A percentile compares a stretch with the other conserved stretches of the same genome.
Evolutionary conservation across 164 flowering plant genomes (phyloP).

Genomic region (Berberis thunbergii): DNA sequence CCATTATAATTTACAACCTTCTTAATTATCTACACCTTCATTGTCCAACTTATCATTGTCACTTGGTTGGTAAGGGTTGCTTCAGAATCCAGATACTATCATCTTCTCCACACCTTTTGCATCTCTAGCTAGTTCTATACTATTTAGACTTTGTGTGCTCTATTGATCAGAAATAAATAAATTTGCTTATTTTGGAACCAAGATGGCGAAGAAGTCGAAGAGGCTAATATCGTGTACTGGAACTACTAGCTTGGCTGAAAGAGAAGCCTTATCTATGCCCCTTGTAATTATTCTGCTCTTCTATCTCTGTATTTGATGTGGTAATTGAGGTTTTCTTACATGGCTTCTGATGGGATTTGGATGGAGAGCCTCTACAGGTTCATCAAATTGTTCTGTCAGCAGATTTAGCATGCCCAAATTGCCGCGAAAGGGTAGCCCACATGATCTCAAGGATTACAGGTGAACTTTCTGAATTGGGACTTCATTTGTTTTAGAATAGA

Average conservation of each 20-base stretch:
- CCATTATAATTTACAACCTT: no score
- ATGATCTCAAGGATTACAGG: conserved; percentile 46
- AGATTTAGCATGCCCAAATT: conserved; percentile 43
- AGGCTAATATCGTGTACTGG: conserved; percentile 5
- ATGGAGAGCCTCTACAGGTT: conserved; percentile 26
- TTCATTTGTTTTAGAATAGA: neutral
- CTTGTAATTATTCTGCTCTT: conserved; percentile 6
- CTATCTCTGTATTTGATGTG: neutral
- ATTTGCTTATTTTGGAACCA: neutral
- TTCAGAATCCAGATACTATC: no score
- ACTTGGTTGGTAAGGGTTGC: no score
- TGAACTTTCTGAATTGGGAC: conserved; percentile 9
- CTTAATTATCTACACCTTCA: no score
- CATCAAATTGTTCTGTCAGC: conserved; percentile 62
- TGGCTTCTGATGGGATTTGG: neutral
- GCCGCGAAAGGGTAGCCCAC: conserved; percentile 44
- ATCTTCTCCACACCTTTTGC: no score
- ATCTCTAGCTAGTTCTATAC: no score
- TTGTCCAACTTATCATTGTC: no score
- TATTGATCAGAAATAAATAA: no score
- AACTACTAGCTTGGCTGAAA: conserved; percentile 35
- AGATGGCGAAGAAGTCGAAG: conserved; percentile 4
- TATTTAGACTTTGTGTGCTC: no score
- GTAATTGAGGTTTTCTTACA: no score
- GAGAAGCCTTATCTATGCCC: conserved; percentile 54